Evolutionary conservation across 257 asterid genomes (phyloP).

Genomic region (Solanum rostratum): DNA sequence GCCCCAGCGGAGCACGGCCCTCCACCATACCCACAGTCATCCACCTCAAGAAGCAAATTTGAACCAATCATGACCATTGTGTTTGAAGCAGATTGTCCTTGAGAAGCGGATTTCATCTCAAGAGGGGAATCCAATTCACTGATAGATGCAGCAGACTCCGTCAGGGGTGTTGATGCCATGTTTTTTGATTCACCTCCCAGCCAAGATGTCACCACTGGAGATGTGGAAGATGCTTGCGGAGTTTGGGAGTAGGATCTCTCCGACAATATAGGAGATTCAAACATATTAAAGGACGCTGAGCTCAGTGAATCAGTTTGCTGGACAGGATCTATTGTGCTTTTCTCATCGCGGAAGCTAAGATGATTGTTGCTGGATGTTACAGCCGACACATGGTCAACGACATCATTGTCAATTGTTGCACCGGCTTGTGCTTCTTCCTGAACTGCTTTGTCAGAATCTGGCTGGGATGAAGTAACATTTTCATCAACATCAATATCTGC

Average conservation of each 20-base stretch:
- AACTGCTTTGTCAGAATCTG: conserved; percentile 27
- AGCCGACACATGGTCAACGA: conserved; percentile 40
- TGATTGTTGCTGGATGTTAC: conserved; percentile 47
- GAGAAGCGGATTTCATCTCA: conserved; percentile 43
- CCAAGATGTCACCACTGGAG: conserved; percentile 95
- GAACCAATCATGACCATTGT: conserved; percentile 40
- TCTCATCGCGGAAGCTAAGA: conserved; percentile 37
- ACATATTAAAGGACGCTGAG: conserved; percentile 32
- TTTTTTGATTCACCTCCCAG: conserved; percentile 71
- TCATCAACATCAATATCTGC: conserved; percentile 23
- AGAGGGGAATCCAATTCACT: conserved; percentile 47
- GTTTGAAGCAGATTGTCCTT: conserved; percentile 43
- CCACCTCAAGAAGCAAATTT: conserved; percentile 79
- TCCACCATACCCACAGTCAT: conserved; percentile 97
- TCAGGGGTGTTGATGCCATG: conserved; percentile 45
- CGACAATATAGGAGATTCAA: conserved; percentile 56
- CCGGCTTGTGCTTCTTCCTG: conserved; percentile 34
- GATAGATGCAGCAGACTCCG: conserved; percentile 48
- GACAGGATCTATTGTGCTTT: conserved; percentile 28
- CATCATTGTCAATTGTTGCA: conserved; percentile 42
- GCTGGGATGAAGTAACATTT: conserved; percentile 22
- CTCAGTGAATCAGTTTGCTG: conserved; percentile 54
- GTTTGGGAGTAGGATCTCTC: conserved; percentile 63
- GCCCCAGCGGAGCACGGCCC: conserved; percentile 99
- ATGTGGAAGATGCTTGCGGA: conserved; percentile 41